Percentiles rank a stretch among this genome's conserved stretches.
Conservation (phyloP, 345 rosid species). For the Conringia planisiliqua region DNA sequence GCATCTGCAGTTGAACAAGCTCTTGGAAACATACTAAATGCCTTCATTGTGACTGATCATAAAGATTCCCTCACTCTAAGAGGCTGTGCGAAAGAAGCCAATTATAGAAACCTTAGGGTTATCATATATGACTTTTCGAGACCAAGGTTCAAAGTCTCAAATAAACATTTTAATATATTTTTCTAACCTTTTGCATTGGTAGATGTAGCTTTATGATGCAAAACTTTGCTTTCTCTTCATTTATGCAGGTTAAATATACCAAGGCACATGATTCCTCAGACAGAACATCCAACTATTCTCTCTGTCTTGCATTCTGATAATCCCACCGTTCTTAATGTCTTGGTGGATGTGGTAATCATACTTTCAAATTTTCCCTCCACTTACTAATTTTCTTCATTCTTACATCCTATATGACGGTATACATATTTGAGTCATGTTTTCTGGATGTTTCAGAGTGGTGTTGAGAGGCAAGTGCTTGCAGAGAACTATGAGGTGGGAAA, state of each 20-base stretch:
- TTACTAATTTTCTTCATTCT: not conserved
- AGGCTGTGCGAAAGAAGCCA: conserved; percentile 69
- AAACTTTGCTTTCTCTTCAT: conserved; percentile 22
- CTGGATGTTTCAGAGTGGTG: conserved; percentile 49
- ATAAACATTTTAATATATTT: not conserved
- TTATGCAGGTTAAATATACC: conserved; percentile 70
- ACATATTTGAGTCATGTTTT: conserved; percentile 3
- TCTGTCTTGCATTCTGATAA: conserved; percentile 67
- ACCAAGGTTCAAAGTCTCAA: conserved; percentile 57
- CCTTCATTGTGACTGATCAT: conserved; percentile 88
- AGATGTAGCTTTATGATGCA: conserved; percentile 1
- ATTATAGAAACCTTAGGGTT: conserved; percentile 63
- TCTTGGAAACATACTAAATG: conserved; percentile 78
- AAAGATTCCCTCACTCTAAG: conserved; percentile 65
- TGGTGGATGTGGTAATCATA: conserved; percentile 81
- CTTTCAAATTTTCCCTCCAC: conserved; percentile 3
- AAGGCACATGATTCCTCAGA: conserved; percentile 72
- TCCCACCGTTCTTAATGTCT: conserved; percentile 78
- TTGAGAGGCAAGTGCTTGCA: conserved; percentile 93
- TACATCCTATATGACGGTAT: not conserved
- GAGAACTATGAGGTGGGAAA: conserved; percentile 76
- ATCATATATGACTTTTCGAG: conserved; percentile 81
- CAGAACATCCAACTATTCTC: conserved; percentile 74
- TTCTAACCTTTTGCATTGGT: not conserved
- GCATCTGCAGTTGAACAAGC: conserved; percentile 91